These are phyloP conservation scores for Aphanomyces stellatus DNA, from an alignment of 352 stramenopile species.

Conservation along the genomic window DNA sequence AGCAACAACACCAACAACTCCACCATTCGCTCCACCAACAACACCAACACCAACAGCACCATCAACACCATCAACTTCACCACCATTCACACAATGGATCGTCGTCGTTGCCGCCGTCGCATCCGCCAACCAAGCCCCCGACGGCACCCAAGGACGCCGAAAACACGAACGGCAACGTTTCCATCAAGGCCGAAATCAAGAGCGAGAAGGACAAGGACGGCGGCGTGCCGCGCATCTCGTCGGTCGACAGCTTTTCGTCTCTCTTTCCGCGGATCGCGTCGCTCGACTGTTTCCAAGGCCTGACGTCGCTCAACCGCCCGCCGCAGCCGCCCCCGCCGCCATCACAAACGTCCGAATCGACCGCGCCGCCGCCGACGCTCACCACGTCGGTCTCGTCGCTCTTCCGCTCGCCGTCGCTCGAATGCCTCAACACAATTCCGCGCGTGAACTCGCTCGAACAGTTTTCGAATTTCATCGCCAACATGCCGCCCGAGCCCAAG, in stretches of 20 bases:
- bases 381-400: slow-evolving; percentile 25
- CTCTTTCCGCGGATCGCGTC: slow-evolving; percentile 74
- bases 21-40: background rate
- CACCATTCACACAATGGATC: background rate
- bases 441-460: slow-evolving; percentile 63
- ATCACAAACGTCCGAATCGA: too few relatives aligned
- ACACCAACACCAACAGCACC: slow-evolving; percentile 18
- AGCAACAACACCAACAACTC: background rate
- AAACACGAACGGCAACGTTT: background rate
- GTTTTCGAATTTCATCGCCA: slow-evolving; percentile 20
- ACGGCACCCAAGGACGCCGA: background rate
- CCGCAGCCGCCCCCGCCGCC: too few relatives aligned
- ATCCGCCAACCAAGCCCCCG: background rate
- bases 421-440: slow-evolving; percentile 76
- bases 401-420: slow-evolving; percentile 27
- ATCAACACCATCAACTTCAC: background rate
- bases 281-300: slow-evolving; percentile 67
- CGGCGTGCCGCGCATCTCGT: slow-evolving; percentile 60
- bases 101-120: background rate
- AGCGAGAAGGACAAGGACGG: slow-evolving; percentile 19
- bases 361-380: too few relatives aligned
- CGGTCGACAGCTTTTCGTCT: slow-evolving; percentile 78
- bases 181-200: background rate
- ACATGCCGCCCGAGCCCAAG: slow-evolving; percentile 6
- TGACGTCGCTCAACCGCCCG: slow-evolving; percentile 23